Conservation (phyloP, 202 grass and related monocot genomes). For the Panicum hallii region DNA sequence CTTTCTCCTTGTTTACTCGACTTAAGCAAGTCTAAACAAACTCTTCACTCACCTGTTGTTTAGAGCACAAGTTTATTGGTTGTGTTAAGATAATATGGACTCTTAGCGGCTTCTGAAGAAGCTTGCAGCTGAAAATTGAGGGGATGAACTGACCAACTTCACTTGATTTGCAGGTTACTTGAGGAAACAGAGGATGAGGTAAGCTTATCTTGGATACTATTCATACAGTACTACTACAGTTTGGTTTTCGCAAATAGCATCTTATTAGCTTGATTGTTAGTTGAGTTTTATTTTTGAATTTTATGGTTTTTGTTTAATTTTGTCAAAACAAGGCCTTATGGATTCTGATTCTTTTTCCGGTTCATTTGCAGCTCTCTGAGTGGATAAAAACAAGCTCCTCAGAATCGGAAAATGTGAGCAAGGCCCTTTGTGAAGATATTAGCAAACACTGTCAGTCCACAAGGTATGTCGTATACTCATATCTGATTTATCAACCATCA, state of each 20-base stretch:
- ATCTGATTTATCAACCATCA: not conserved
- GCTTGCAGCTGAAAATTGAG: slow-evolving; percentile 14
- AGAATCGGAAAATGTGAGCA: slow-evolving; percentile 63
- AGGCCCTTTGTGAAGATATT: slow-evolving; percentile 81
- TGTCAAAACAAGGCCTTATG: not conserved
- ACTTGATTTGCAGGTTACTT: slow-evolving; percentile 64
- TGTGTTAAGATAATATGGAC: not conserved
- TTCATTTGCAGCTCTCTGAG: slow-evolving; percentile 67
- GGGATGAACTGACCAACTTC: slow-evolving; percentile 46
- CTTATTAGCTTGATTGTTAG: not conserved
- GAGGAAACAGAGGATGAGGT: slow-evolving; percentile 97
- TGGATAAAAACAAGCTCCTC: slow-evolving; percentile 78
- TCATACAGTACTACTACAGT: not conserved
- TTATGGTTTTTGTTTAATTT: not conserved
- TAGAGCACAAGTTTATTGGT: not conserved
- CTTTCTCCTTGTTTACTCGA: no score
- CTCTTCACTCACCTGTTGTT: not conserved
- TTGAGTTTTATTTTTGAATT: not conserved
- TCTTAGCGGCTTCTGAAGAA: not conserved
- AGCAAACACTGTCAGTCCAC: slow-evolving; percentile 71
- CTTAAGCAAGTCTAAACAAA: no score
- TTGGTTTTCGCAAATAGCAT: slow-evolving; percentile 10
- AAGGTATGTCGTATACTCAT: slow-evolving; percentile 46
- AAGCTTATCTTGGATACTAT: slow-evolving; percentile 31
- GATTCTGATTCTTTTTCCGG: not conserved